phyloP scores from a whole-genome alignment of 768 basidiomycete species.

The Leccinum variicolor region DNA sequence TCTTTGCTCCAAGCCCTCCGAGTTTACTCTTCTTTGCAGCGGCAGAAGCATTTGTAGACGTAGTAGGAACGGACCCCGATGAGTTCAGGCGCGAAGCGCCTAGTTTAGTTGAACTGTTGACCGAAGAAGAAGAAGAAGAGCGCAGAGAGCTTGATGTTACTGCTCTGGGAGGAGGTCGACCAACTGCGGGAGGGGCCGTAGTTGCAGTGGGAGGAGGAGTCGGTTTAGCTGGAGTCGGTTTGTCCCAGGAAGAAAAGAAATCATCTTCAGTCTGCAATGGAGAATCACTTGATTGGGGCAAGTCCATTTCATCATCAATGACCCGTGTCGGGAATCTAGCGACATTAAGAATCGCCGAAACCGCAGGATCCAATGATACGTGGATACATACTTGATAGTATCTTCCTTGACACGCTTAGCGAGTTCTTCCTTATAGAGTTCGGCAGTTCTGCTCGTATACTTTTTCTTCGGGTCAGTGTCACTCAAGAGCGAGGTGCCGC shows the following conservation, averaged over 20 bases:
- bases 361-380: not conserved
- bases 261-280: conserved; percentile 70
- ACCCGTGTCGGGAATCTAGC: conserved; percentile 74
- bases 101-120: conserved; percentile 33
- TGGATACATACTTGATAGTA: conserved; percentile 47
- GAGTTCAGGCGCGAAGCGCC: conserved; percentile 44
- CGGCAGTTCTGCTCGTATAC: conserved; percentile 80
- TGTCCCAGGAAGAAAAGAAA: conserved; percentile 97
- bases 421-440: conserved; percentile 91
- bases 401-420: conserved; percentile 79
- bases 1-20: conserved; percentile 83
- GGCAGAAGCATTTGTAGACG: conserved; percentile 30
- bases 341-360: not conserved
- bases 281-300: conserved; percentile 35
- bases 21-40: conserved; percentile 63
- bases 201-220: conserved; percentile 49
- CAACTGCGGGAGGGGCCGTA: conserved; percentile 56
- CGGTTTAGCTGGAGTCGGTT: conserved; percentile 59
- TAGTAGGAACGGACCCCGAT: conserved; percentile 31
- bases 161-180: conserved; percentile 55
- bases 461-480: conserved; percentile 85
- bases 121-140: conserved; percentile 37
- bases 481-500: conserved; percentile 64
- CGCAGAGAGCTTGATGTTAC: conserved; percentile 63
- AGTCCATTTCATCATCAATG: conserved; percentile 77